phyloP scores from a whole-genome alignment of 805 yeast genomes.

The Pichia cephalocereana region DNA sequence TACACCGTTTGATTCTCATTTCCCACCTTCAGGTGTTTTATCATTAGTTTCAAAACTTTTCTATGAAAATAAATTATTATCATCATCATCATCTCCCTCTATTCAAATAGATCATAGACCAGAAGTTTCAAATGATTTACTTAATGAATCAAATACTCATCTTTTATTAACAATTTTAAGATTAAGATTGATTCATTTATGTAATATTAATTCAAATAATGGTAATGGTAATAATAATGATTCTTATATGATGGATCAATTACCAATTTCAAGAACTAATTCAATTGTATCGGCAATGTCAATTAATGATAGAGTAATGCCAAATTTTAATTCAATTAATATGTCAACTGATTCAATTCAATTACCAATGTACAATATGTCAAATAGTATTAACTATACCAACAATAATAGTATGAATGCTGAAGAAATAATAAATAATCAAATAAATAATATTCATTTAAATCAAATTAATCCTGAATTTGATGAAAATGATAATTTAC shows the following conservation, averaged over 20 bases:
- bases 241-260: conserved; percentile 2
- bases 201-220: conserved; percentile 13
- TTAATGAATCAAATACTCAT: conserved; percentile 17
- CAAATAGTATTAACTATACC: background rate
- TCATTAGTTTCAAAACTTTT: conserved; percentile 52
- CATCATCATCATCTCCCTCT: background rate
- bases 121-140: conserved; percentile 21
- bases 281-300: conserved; percentile 6
- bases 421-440: background rate
- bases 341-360: background rate
- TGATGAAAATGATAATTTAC: background rate
- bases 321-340: background rate
- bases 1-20: conserved; percentile 57
- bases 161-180: conserved; percentile 24
- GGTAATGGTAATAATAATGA: background rate
- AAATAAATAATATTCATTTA: too few relatives aligned
- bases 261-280: conserved; percentile 9
- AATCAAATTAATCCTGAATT: too few relatives aligned
- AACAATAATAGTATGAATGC: too few relatives aligned
- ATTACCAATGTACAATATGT: background rate
- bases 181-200: conserved; percentile 24
- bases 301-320: conserved; percentile 2
- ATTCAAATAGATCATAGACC: conserved; percentile 20
- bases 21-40: conserved; percentile 62
- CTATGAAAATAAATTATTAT: conserved; percentile 15